Conservation (phyloP, 352 stramenopile species). For the Phytophthora litchii region DNA sequence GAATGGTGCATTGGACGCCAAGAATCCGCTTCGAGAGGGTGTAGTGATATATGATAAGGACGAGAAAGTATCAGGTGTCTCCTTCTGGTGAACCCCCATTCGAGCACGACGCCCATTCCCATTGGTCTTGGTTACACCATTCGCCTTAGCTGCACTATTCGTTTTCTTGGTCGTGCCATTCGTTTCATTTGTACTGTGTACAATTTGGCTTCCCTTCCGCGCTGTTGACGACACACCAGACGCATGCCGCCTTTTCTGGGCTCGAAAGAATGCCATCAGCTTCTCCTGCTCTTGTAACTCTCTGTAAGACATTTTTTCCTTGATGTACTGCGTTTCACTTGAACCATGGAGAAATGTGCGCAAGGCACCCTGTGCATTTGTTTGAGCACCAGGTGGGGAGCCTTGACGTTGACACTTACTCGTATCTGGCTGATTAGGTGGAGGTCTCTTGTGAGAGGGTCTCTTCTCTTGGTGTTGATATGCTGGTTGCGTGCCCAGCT, state of each 20-base stretch:
- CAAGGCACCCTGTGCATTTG: conserved; percentile 4
- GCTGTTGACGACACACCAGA: conserved; percentile 7
- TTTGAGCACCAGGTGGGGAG: background rate
- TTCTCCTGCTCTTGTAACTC: conserved; percentile 62
- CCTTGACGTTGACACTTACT: conserved; percentile 9
- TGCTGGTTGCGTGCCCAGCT: background rate
- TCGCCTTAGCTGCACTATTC: background rate
- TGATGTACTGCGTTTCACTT: conserved; percentile 29
- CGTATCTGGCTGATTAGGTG: conserved; percentile 3
- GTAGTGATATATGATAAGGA: conserved; percentile 24
- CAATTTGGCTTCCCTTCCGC: conserved; percentile 9
- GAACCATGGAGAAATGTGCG: conserved; percentile 4
- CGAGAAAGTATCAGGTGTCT: background rate
- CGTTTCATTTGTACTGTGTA: conserved; percentile 1
- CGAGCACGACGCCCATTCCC: conserved; percentile 18
- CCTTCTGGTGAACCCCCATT: conserved; percentile 26
- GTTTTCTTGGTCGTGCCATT: background rate
- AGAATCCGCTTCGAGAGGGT: conserved; percentile 31
- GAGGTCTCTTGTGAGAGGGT: conserved; percentile 2
- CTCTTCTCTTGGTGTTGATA: conserved; percentile 2
- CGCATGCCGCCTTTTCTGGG: conserved; percentile 37
- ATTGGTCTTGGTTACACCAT: conserved; percentile 14
- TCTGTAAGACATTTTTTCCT: conserved; percentile 49
- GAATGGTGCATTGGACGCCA: conserved; percentile 11
- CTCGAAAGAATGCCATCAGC: conserved; percentile 41